Percentiles rank a stretch among this genome's conserved stretches.
These are phyloP conservation scores for Coemansia sp. DNA, from an alignment of 192 early-diverging fungal genomes.

Conservation along the genomic window DNA sequence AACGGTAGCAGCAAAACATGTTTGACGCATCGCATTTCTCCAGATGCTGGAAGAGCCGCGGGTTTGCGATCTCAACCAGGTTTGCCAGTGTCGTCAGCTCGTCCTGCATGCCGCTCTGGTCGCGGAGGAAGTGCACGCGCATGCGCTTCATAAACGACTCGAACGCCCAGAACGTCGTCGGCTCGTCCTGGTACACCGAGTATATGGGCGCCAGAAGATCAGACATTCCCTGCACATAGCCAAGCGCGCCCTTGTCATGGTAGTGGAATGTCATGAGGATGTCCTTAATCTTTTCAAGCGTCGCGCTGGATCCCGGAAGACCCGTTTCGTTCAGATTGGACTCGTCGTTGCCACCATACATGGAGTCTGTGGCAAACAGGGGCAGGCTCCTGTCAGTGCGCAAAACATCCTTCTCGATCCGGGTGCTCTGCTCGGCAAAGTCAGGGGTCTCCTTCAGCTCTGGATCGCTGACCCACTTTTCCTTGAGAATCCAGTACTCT, in stretches of 20 bases:
- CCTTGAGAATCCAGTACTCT: conserved; percentile 65
- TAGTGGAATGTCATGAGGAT: conserved; percentile 91
- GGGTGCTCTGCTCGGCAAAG: conserved; percentile 71
- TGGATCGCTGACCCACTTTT: conserved; percentile 64
- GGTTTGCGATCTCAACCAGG: conserved; percentile 86
- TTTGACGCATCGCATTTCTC: conserved; percentile 78
- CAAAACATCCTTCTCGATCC: conserved; percentile 94
- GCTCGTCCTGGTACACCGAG: conserved; percentile 86
- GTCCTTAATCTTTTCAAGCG: conserved; percentile 86
- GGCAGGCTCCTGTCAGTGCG: conserved; percentile 89
- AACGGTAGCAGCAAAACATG: conserved; percentile 98
- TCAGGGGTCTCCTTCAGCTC: conserved; percentile 57
- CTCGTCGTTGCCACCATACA: conserved; percentile 55
- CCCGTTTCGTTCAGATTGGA: conserved; percentile 36
- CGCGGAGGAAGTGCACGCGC: conserved; percentile 86
- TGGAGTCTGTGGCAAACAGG: conserved; percentile 73
- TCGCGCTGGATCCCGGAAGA: conserved; percentile 64
- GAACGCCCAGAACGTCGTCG: conserved; percentile 93
- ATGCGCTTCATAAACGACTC: conserved; percentile 86
- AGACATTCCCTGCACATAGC: conserved; percentile 98
- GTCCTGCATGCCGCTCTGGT: conserved; percentile 92
- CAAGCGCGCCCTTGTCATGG: conserved; percentile 64
- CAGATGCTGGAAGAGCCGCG: conserved; percentile 79
- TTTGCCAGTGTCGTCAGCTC: conserved; percentile 81
- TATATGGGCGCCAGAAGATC: conserved; percentile 90